Conservation (phyloP, 2,329 filamentous ascomycete species). For the Alternaria arbusti region DNA sequence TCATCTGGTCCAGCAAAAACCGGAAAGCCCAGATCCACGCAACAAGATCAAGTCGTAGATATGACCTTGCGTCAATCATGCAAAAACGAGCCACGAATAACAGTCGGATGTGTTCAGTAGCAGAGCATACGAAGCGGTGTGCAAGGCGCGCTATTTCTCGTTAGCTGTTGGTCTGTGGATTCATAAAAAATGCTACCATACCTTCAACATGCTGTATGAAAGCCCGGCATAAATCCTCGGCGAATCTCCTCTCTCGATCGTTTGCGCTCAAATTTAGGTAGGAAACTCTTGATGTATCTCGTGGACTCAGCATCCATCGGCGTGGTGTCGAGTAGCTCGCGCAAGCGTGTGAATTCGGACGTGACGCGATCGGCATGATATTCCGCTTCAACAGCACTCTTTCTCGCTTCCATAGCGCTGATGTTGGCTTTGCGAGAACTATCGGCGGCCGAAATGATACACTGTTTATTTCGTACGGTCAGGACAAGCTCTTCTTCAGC, state of each 20-base stretch:
- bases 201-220: background rate
- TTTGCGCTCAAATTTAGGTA: background rate
- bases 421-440: slow-evolving; percentile 25
- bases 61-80: background rate
- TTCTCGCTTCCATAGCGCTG: slow-evolving; percentile 24
- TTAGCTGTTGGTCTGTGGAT: background rate
- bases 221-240: background rate
- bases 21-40: background rate
- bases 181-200: background rate
- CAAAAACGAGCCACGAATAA: background rate
- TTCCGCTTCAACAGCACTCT: slow-evolving; percentile 31
- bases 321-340: slow-evolving; percentile 12
- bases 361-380: slow-evolving; percentile 17
- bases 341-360: slow-evolving; percentile 15
- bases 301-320: slow-evolving; percentile 19
- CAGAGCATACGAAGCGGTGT: background rate
- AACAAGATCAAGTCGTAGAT: background rate
- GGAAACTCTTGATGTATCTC: slow-evolving; percentile 12
- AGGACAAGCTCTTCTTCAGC: slow-evolving; percentile 15
- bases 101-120: background rate
- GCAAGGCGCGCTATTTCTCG: background rate
- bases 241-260: background rate
- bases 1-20: background rate
- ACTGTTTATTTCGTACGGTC: slow-evolving; percentile 21
- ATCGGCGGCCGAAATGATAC: slow-evolving; percentile 26